Percentiles rank a stretch among this genome's conserved stretches.
Evolutionary conservation across 441 rosid species (phyloP).

Genomic region (Aleurites moluccanus): DNA sequence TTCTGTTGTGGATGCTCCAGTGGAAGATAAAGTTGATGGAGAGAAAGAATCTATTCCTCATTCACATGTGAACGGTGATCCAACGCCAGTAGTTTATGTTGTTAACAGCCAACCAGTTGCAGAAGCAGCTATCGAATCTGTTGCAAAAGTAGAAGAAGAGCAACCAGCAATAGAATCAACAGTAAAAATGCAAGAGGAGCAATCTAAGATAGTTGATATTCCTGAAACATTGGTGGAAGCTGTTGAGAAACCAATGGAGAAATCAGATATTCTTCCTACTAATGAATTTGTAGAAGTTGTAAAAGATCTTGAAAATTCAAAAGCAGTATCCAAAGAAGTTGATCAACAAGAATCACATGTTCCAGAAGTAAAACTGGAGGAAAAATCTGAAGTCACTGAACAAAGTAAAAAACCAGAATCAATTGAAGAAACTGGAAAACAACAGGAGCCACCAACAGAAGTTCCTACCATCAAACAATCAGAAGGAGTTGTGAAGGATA

Average conservation of each 20-base stretch:
- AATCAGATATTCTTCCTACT: slow-evolving; percentile 17
- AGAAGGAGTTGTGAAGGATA: neutral
- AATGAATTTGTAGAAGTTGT: neutral
- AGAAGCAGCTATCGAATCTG: slow-evolving; percentile 22
- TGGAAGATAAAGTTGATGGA: neutral
- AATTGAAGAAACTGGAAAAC: slow-evolving; percentile 3
- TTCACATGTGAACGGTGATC: neutral
- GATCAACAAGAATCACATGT: neutral
- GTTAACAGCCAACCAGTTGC: slow-evolving; percentile 1
- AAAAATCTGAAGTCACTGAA: slow-evolving; percentile 24
- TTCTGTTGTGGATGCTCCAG: neutral
- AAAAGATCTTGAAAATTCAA: neutral
- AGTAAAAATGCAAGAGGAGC: slow-evolving; percentile 21
- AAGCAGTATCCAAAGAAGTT: neutral
- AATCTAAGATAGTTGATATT: slow-evolving; percentile 22
- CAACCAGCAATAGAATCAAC: neutral
- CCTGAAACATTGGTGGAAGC: slow-evolving; percentile 27
- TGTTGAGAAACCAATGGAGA: slow-evolving; percentile 1
- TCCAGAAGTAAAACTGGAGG: slow-evolving; percentile 20
- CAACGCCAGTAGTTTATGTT: neutral
- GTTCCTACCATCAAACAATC: slow-evolving; percentile 11
- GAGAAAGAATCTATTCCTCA: neutral
- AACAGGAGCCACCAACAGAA: slow-evolving; percentile 13
- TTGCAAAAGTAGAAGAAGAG: slow-evolving; percentile 20
- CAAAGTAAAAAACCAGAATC: slow-evolving; percentile 20